Conservation (phyloP, 2,329 filamentous ascomycete genomes). For the Chaetomium sp. region DNA sequence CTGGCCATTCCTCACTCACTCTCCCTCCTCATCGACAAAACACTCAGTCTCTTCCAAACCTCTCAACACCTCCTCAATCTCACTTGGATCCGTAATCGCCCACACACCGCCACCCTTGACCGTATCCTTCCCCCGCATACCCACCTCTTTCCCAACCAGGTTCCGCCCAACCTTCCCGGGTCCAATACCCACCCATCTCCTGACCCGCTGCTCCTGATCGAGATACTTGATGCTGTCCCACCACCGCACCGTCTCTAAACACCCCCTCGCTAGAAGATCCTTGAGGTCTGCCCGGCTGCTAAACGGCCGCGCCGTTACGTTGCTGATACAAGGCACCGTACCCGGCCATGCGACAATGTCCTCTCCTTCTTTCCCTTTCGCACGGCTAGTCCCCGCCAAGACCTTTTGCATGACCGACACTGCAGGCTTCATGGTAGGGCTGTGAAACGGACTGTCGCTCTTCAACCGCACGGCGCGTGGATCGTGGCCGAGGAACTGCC, state of each 20-base stretch:
- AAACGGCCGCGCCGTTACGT: conserved; percentile 78
- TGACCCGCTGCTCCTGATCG: conserved; percentile 73
- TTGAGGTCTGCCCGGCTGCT: conserved; percentile 65
- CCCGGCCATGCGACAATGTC: conserved; percentile 72
- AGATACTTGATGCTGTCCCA: conserved; percentile 90
- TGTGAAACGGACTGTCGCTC: conserved; percentile 86
- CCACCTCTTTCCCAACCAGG: conserved; percentile 90
- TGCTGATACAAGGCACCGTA: conserved; percentile 71
- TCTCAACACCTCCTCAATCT: conserved; percentile 62
- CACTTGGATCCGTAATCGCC: conserved; percentile 76
- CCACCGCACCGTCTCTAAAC: conserved; percentile 89
- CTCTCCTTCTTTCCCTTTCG: conserved; percentile 45
- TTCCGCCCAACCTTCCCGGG: conserved; percentile 92
- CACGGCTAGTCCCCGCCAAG: conserved; percentile 52
- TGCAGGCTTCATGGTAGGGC: conserved; percentile 83
- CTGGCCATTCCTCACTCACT: too few relatives aligned
- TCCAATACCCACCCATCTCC: conserved; percentile 84
- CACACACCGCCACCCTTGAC: conserved; percentile 89
- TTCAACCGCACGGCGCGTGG: conserved; percentile 81
- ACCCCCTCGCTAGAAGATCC: conserved; percentile 71
- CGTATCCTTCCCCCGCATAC: conserved; percentile 69
- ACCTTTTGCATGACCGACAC: conserved; percentile 65
- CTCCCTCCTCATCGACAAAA: conserved; percentile 41
- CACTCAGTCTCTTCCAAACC: conserved; percentile 59
- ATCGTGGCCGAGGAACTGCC: conserved; percentile 87